phyloP scores from a whole-genome alignment of 2,329 filamentous ascomycete species.

The Fusarium cyanostomum region DNA sequence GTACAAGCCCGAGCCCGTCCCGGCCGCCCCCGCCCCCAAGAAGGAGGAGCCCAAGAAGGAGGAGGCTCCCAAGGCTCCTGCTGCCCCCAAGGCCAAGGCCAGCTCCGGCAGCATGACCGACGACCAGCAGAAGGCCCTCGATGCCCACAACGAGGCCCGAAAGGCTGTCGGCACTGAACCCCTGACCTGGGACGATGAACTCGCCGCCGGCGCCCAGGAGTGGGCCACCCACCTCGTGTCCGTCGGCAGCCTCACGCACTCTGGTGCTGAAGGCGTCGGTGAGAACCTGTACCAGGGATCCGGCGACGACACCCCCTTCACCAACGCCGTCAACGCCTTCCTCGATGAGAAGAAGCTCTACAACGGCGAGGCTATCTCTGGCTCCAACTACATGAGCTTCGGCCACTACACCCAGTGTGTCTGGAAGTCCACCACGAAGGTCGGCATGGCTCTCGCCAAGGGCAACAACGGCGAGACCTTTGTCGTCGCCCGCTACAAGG shows the following conservation, averaged over 20 bases:
- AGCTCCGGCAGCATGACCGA: constrained; percentile 22
- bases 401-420: constrained; percentile 42
- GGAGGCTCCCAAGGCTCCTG: constrained; percentile 1
- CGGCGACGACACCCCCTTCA: constrained; percentile 18
- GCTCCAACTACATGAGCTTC: constrained; percentile 35
- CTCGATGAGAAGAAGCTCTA: constrained; percentile 39
- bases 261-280: constrained; percentile 24
- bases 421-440: constrained; percentile 41
- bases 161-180: constrained; percentile 28
- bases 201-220: constrained; percentile 36
- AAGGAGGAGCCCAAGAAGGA: constrained; percentile 3
- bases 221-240: constrained; percentile 38
- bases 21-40: background rate
- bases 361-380: constrained; percentile 31
- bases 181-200: constrained; percentile 36
- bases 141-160: constrained; percentile 41
- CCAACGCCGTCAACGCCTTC: constrained; percentile 34
- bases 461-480: constrained; percentile 28
- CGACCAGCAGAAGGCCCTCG: constrained; percentile 38
- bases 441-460: constrained; percentile 37
- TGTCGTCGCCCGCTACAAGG: constrained; percentile 39
- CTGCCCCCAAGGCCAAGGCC: constrained; percentile 6
- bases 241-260: constrained; percentile 34
- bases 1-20: background rate
- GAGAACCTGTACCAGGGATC: constrained; percentile 42